Base-by-base conservation (phyloP, 495 filamentous ascomycete genomes). In the Pyrenopolyporus hunteri region DNA sequence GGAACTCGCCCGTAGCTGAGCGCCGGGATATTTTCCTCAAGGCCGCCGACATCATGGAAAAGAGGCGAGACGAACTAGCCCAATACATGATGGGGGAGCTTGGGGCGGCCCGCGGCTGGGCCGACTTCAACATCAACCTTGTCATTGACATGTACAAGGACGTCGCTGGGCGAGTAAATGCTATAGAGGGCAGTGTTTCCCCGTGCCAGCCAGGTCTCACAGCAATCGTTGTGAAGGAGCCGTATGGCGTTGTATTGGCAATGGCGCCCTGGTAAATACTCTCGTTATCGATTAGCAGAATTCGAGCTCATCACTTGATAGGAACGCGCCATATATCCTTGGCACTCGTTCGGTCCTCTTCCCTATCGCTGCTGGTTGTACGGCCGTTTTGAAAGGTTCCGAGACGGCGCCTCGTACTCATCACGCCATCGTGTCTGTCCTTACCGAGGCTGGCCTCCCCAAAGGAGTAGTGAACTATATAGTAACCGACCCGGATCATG, bases 291-390 rank as follows among this genome's bases (percentile, higher is more conserved):
- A 17, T 35, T 35, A 6, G 10, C 2, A 1, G 2, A 37, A 52
- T 45, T 0, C 54, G 75, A 74, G 51, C 70, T 74, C 9, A 76
- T 60, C 57, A 52, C 32, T 39, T 35, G n/a, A 14, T 60, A 89
- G 87, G 84, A 93, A 93, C 63, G 89, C 86, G 0, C 87, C 90
- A 6, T 86, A 84, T 58, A 86, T 91, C 62, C 79, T 93, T 14
- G 85, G 84, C 26, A 74, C 81, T 26, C 87, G 90, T 43, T 79
- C 90, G 1, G 72, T 92, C 14, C 75, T 86, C 26, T 89, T 82
- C 64, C 88, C 93, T n/a, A 78, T 97, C 32, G 92, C 91, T 8
- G 87, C 86, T 1, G 93, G 93, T 19, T 91, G 90, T 67, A 91
- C 89, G 1, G 81, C 81, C 31, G 80, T 95, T 17, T 75, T 93